Conservation (phyloP, 2,329 filamentous ascomycete species). For the Verticillium nubilum region DNA sequence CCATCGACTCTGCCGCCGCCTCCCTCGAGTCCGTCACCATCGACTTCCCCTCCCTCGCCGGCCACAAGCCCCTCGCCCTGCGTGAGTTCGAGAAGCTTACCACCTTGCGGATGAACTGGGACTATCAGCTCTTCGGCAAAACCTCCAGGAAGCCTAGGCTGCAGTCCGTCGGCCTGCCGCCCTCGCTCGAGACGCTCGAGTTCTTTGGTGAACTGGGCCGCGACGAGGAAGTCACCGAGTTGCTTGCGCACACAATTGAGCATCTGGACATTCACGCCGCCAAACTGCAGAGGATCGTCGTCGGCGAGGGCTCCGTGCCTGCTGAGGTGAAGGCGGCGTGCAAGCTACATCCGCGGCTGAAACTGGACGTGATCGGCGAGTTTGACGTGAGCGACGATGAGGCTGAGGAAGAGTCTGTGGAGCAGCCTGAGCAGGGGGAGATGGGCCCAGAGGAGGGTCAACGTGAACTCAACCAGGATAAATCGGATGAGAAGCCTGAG, state of each 20-base stretch:
- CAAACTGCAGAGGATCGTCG: conserved; percentile 30
- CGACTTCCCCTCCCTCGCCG: conserved; percentile 33
- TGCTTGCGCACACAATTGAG: conserved; percentile 35
- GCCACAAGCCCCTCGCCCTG: conserved; percentile 34
- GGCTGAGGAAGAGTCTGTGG: neutral
- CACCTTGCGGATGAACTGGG: conserved; percentile 37
- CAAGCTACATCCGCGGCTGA: conserved; percentile 22
- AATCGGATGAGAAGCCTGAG: no score
- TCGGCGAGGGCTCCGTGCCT: conserved; percentile 29
- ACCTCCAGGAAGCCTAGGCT: conserved; percentile 37
- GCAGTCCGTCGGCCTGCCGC: conserved; percentile 40
- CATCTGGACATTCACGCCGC: conserved; percentile 29
- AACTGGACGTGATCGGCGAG: conserved; percentile 25
- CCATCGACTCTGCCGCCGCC: conserved; percentile 32
- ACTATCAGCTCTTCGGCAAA: conserved; percentile 42
- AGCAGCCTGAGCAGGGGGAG: neutral
- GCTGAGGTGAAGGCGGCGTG: conserved; percentile 27
- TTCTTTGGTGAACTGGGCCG: conserved; percentile 39
- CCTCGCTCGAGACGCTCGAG: conserved; percentile 37
- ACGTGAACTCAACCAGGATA: no score
- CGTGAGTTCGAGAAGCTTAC: conserved; percentile 36
- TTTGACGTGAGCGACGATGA: conserved; percentile 11
- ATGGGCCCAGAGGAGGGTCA: no score
- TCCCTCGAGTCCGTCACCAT: conserved; percentile 39
- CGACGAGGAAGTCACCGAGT: conserved; percentile 40